These are phyloP conservation scores for Dioscorea cayenensis DNA, from an alignment of 116 monocot species.

Conservation along the genomic window DNA sequence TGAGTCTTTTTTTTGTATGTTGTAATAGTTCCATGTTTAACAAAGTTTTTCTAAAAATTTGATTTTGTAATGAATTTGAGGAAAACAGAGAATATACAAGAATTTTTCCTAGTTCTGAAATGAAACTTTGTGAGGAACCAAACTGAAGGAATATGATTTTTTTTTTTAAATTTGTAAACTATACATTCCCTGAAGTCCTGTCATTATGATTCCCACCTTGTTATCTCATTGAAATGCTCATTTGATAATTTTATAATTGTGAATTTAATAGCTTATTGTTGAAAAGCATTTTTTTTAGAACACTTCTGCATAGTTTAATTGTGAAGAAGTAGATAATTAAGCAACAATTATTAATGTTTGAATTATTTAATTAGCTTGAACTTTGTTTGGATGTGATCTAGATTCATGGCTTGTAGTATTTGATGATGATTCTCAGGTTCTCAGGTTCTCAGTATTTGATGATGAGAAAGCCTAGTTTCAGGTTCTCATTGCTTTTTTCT, in stretches of 20 bases:
- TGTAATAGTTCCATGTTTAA: too few relatives aligned
- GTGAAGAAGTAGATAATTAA: background rate
- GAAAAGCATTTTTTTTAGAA: background rate
- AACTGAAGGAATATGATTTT: background rate
- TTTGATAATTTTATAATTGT: too few relatives aligned
- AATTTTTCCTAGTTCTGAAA: too few relatives aligned
- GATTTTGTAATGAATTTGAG: too few relatives aligned
- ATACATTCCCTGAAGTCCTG: background rate
- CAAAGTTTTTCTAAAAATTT: too few relatives aligned
- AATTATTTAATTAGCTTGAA: background rate
- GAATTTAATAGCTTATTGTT: background rate
- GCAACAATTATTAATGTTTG: background rate
- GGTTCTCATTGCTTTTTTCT: background rate
- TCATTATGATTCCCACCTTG: too few relatives aligned
- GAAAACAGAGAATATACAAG: too few relatives aligned
- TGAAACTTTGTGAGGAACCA: background rate
- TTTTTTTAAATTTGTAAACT: background rate
- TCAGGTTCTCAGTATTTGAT: too few relatives aligned
- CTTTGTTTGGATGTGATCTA: constrained; percentile 2
- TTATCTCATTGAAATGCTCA: too few relatives aligned
- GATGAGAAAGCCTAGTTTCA: background rate
- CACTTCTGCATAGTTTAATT: background rate
- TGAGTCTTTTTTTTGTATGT: background rate
- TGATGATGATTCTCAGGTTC: too few relatives aligned
- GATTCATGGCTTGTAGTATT: constrained; percentile 1